Conservation (phyloP, 495 filamentous ascomycete genomes). For the Cryomyces antarcticus region DNA sequence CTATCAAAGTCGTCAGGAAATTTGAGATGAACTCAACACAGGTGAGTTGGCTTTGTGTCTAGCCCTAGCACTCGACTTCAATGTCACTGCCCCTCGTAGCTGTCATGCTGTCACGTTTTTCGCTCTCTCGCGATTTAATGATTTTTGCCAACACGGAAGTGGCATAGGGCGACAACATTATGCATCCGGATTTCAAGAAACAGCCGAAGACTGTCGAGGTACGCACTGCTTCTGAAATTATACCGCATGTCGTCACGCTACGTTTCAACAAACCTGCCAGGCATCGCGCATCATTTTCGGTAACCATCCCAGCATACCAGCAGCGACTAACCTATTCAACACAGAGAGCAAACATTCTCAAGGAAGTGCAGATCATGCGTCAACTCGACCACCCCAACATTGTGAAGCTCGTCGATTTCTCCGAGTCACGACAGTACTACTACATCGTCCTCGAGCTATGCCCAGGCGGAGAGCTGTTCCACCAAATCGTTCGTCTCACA, state of each 20-base stretch:
- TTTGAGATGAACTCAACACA: conserved; percentile 96
- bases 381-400: conserved; percentile 91
- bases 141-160: conserved; percentile 19
- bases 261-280: too few species aligned
- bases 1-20: conserved; percentile 97
- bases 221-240: conserved; percentile 32
- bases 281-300: too few species aligned
- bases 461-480: conserved; percentile 89
- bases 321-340: conserved; percentile 8
- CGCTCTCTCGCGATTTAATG: neutral
- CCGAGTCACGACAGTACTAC: conserved; percentile 86
- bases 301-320: too few species aligned
- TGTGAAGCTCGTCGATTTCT: conserved; percentile 78
- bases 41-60: conserved; percentile 36
- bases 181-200: conserved; percentile 92
- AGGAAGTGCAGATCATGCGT: conserved; percentile 98
- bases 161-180: conserved; percentile 48
- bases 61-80: neutral
- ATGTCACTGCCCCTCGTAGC: too few species aligned
- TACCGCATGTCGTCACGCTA: too few species aligned
- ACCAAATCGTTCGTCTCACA: conserved; percentile 93
- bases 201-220: conserved; percentile 91
- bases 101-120: neutral
- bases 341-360: conserved; percentile 89
- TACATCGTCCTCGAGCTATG: conserved; percentile 93